Evolutionary conservation across 2,329 filamentous ascomycete species (phyloP), one percentile per base, ranked within the genome.

Genomic region (Ramichloridium luteum): DNA sequence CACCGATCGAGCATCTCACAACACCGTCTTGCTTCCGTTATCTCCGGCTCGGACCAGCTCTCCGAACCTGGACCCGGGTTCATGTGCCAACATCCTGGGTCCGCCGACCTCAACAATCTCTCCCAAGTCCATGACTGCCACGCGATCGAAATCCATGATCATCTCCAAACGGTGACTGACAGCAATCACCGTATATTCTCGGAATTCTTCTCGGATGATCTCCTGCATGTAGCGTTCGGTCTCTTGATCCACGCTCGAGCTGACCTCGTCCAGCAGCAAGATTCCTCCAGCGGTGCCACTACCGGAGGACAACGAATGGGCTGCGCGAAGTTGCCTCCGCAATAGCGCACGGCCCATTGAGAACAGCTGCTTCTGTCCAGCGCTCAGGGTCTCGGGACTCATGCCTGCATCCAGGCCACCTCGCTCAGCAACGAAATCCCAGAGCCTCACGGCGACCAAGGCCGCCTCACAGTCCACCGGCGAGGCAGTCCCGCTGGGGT

Each of bases 161-260:
- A 68, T 68, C 22, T 69, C 62, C 25, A 74, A 55, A 16, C 68
- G 67, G 50, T 74, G 70, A 4, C 68, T 68, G 2, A 74, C 65
- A 0, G 65, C 60, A 30, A 74, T 59, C 33, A 81, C 67, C 0
- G 77, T 81, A 37, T 71, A 68, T 3, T 56, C 58, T 2, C 52
- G 49, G 46, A 77, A 74, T 14, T 57, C 57, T 20, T 43, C 34
- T 9, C 28, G 31, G 13, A 47, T 62, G 16, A 73, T 59, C 17
- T 58, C 58, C 46, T 76, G 70, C 53, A 77, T 71, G 15, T 62
- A 56, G 20, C 62, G 57, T 41, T 77, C 73, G 2, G 72, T 75
- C 31, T 62, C 62, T 9, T 58, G 55, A 44, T 77, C 74, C 25
- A 77, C 64, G 35, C 65, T 72, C 25, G 41, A 43, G 2, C 44